phyloP scores from a whole-genome alignment of 352 stramenopile species.

The Ochromonadaceae sp. region DNA sequence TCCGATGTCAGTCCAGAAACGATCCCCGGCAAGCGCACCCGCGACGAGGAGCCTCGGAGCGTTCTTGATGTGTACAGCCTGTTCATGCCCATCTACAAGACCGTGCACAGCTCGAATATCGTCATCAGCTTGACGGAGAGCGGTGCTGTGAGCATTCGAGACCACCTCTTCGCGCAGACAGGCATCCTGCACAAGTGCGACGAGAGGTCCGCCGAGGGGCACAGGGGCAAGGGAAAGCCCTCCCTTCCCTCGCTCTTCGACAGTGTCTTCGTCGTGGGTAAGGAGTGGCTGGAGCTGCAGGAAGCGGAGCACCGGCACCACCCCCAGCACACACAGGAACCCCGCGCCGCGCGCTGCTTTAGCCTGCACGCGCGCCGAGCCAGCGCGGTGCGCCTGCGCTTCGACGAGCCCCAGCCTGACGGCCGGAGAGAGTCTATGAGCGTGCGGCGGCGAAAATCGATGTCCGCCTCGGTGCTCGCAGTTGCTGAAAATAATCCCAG shows the following conservation, averaged over 20 bases:
- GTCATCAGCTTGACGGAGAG: background rate
- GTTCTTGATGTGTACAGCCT: background rate
- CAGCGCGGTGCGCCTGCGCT: no score
- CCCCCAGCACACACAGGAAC: no score
- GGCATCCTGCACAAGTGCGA: background rate
- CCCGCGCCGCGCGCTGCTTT: no score
- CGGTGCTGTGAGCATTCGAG: background rate
- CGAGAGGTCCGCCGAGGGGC: background rate
- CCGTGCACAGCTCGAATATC: background rate
- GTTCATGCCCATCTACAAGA: background rate
- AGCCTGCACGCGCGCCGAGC: no score
- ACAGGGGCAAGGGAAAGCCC: background rate
- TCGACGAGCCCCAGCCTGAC: no score
- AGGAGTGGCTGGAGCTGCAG: no score
- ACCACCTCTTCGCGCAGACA: background rate
- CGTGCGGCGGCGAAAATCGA: no score
- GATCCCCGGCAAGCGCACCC: background rate
- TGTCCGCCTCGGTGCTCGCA: background rate
- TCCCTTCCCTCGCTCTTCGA: no score
- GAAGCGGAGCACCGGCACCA: no score
- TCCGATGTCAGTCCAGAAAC: no score
- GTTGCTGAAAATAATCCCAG: no score
- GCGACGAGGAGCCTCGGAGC: background rate
- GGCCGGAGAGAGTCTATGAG: background rate
- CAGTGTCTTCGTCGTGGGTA: slow-evolving; percentile 6